Evolutionary conservation across 2,329 filamentous ascomycete species (phyloP).

Genomic region (Setomelanomma holmii): DNA sequence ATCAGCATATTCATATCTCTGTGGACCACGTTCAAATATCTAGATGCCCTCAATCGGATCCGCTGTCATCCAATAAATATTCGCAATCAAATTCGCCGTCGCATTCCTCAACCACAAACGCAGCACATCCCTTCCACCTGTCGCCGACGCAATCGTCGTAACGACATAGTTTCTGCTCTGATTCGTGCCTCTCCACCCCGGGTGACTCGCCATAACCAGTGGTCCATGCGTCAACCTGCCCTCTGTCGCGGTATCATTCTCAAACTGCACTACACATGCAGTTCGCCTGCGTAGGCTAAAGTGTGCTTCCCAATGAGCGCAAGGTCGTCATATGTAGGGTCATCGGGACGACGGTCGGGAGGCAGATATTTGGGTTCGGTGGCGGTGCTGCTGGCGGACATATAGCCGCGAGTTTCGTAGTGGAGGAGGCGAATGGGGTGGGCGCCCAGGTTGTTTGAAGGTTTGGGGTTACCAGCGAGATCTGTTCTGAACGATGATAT

Average conservation of each 20-base stretch:
- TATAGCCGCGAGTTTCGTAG: slow-evolving; percentile 16
- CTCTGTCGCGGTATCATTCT: slow-evolving; percentile 13
- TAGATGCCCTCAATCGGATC: neutral
- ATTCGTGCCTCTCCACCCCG: slow-evolving; percentile 11
- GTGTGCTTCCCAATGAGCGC: slow-evolving; percentile 13
- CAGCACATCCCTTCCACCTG: slow-evolving; percentile 9
- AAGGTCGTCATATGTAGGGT: slow-evolving; percentile 14
- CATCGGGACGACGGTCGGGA: neutral
- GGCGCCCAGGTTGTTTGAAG: neutral
- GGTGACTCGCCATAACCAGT: slow-evolving; percentile 13
- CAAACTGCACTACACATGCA: slow-evolving; percentile 3
- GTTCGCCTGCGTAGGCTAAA: slow-evolving; percentile 16
- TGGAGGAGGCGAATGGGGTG: slow-evolving; percentile 10
- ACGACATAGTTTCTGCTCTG: slow-evolving; percentile 22
- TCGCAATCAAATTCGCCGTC: neutral
- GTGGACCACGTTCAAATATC: too few relatives aligned
- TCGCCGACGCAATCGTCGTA: slow-evolving; percentile 1
- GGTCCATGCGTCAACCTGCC: slow-evolving; percentile 27
- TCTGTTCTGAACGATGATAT: slow-evolving; percentile 5
- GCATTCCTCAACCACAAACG: slow-evolving; percentile 10
- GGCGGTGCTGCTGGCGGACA: slow-evolving; percentile 21
- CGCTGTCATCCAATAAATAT: slow-evolving; percentile 12
- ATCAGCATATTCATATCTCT: too few relatives aligned
- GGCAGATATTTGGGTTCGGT: slow-evolving; percentile 11
- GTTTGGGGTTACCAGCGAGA: slow-evolving; percentile 3